Conservation (phyloP, 2,329 filamentous ascomycete genomes). For the Blumeria graminis region DNA sequence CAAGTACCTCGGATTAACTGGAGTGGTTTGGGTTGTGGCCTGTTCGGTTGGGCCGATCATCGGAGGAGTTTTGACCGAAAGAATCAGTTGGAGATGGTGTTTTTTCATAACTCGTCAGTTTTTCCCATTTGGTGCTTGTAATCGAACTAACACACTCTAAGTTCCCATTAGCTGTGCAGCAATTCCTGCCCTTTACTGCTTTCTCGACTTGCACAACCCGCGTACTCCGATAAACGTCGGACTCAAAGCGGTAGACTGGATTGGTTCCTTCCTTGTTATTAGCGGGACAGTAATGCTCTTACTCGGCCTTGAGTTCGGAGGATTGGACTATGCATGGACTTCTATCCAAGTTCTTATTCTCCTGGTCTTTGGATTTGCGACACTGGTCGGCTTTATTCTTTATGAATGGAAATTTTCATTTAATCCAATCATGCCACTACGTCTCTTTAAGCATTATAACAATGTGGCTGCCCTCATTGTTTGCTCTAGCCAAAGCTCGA, state of each 20-base stretch:
- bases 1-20: constrained; percentile 26
- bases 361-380: constrained; percentile 37
- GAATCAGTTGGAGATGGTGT: too few relatives aligned
- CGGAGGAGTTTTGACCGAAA: too few relatives aligned
- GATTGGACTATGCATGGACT: constrained; percentile 38
- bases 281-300: constrained; percentile 19
- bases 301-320: constrained; percentile 67
- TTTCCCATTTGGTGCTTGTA: too few relatives aligned
- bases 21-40: too few relatives aligned
- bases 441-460: too few relatives aligned
- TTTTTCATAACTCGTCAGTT: too few relatives aligned
- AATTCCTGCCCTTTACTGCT: constrained; percentile 31
- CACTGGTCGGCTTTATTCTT: constrained; percentile 35
- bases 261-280: too few relatives aligned
- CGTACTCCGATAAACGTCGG: constrained; percentile 36
- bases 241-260: constrained; percentile 32
- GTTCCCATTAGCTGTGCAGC: constrained; percentile 11
- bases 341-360: constrained; percentile 14
- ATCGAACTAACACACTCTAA: too few relatives aligned
- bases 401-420: constrained; percentile 50
- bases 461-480: not conserved
- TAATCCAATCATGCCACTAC: constrained; percentile 46
- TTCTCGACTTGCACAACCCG: constrained; percentile 42
- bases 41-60: constrained; percentile 5
- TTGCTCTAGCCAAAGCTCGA: not conserved